Percentiles rank a stretch among this genome's conserved stretches.
Evolutionary conservation across 306 rosid genomes (phyloP).

Genomic region (Pyrus pyrifolia): DNA sequence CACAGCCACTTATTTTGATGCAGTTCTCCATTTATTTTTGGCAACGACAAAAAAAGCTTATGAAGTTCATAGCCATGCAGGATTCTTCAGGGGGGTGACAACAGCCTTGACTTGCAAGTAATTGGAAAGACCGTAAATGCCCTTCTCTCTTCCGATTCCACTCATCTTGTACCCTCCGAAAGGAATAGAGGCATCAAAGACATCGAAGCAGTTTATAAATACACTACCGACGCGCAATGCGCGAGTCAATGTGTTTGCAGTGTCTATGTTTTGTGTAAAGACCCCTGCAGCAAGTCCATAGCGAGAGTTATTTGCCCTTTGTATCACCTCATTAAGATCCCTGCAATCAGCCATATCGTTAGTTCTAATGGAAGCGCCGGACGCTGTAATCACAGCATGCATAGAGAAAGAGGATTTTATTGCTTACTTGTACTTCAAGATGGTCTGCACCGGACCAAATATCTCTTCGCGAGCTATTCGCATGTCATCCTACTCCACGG

Average conservation of each 20-base stretch:
- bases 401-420: neutral
- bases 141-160: constrained; percentile 89
- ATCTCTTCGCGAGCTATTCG: constrained; percentile 79
- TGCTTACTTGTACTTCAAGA: constrained; percentile 76
- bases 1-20: neutral
- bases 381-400: neutral
- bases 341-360: constrained; percentile 31
- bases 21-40: constrained; percentile 21
- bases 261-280: constrained; percentile 59
- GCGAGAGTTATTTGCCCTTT: constrained; percentile 54
- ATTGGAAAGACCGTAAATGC: constrained; percentile 61
- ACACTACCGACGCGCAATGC: constrained; percentile 75
- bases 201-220: constrained; percentile 74
- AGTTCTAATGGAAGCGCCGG: neutral
- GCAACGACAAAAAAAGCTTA: neutral
- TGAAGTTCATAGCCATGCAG: constrained; percentile 70
- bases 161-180: constrained; percentile 97
- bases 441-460: constrained; percentile 89
- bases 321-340: constrained; percentile 62
- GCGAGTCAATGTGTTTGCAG: constrained; percentile 65
- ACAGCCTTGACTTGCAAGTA: constrained; percentile 98
- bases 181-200: constrained; percentile 86
- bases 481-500: constrained; percentile 63
- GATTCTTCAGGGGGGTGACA: constrained; percentile 58
- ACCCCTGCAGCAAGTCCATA: constrained; percentile 94